These are phyloP conservation scores for Flaveria linearis DNA, from an alignment of 129 eudicot genomes.

Conservation along the genomic window DNA sequence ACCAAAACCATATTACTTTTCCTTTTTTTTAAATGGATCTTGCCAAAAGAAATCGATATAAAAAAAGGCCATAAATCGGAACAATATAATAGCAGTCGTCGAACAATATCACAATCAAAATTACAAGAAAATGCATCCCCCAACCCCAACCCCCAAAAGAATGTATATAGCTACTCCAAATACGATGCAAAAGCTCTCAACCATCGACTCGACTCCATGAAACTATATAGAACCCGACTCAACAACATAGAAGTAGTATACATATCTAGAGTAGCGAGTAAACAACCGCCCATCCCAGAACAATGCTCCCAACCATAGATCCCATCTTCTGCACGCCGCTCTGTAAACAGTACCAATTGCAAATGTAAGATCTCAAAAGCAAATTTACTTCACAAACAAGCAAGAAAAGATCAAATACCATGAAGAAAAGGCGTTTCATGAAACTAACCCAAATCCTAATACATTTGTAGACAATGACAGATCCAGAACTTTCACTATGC, in stretches of 20 bases:
- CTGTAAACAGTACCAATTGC: slow-evolving; percentile 35
- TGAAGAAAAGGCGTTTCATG: too few species aligned
- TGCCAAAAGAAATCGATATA: not conserved
- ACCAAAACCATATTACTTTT: too few species aligned
- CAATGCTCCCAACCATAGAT: slow-evolving; percentile 46
- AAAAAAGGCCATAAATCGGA: slow-evolving; percentile 4
- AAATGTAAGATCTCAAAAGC: slow-evolving; percentile 1
- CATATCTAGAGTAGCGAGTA: slow-evolving; percentile 44
- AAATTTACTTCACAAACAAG: not conserved
- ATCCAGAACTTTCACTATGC: too few species aligned
- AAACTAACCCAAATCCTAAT: too few species aligned
- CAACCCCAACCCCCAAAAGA: slow-evolving; percentile 29
- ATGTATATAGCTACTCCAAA: slow-evolving; percentile 42
- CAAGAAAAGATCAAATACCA: not conserved
- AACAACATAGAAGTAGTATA: not conserved
- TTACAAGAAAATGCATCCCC: slow-evolving; percentile 38
- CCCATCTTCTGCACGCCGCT: slow-evolving; percentile 58
- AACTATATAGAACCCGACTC: slow-evolving; percentile 27
- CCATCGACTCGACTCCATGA: slow-evolving; percentile 6
- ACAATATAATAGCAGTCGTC: slow-evolving; percentile 33
- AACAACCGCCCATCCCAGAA: slow-evolving; percentile 49
- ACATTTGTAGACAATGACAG: too few species aligned
- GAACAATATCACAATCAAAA: slow-evolving; percentile 35
- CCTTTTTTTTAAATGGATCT: not conserved
- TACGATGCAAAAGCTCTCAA: slow-evolving; percentile 37